Base-by-base conservation (phyloP, 1,284 basidiomycete species). In the Cystobasidiaceae sp. region DNA sequence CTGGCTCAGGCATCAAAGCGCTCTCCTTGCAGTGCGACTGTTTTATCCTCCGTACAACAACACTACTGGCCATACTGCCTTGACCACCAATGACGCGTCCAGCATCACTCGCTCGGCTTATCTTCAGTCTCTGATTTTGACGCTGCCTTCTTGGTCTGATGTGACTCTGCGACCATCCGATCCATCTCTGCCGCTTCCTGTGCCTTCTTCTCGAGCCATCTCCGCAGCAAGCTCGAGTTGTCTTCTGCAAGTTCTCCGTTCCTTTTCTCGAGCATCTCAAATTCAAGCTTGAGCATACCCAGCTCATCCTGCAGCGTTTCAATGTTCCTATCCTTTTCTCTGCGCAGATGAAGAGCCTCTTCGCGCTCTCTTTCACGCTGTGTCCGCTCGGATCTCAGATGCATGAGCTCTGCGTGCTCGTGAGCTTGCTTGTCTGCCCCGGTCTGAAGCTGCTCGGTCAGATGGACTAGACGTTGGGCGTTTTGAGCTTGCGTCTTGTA, bases 401-500 rank as follows among this genome's bases (percentile, higher is more conserved):
- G 85, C 67, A 88, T 80, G 32, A 90, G 78, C 70, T 84, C 85
- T 74, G 96, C 92, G 2, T 86, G 81, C 69, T 90, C 88, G 50
- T 86, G 80, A 60, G 89, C 82, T 4, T 85, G 83, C 28, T 86
- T 73, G 68, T 93, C 89, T 75, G 97, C 93, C 75, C 91, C 87
- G 76, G 94, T 92, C 48, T 93, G 85, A 7, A 97, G 80, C 0
- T 89, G 89, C 77, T 98, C 94, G 69, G 90, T 94, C 86, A 97
- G 90, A 6, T 88, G 83, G 15, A 98, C 82, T 13, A 94, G 81
- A 41, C 90, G 83, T 75, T 97, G 93, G 1, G 93, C 90, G 76
- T 96, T 96, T 78, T 94, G 91, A 6, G 77, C 76, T 75, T 97
- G 93, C 0, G 91, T 90, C 77, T 96, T 94, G 82, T 98, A 98